Base-by-base conservation (phyloP, 148 eudicot genomes). In the Polygonum aviculare region DNA sequence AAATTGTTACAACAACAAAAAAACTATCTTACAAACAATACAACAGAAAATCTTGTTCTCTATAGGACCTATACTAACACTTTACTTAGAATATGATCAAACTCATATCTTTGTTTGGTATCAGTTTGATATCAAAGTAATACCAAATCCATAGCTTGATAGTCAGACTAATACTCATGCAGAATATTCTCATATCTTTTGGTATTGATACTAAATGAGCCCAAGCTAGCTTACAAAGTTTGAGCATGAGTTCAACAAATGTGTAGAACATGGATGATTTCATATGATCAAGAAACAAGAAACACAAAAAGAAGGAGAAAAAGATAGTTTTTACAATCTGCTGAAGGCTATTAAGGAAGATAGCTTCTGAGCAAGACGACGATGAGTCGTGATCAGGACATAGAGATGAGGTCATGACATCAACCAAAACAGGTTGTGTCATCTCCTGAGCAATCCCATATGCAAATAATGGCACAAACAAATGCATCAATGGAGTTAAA, bases 381-480 rank as follows among this genome's bases (percentile, higher is more conserved):
- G 41, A 39, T 3, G 31, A 26, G 31, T 82, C 65, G 39, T 49
- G 16, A 9, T 79, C 82, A 26, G 92, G 89, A 71, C 97, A 92
- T 48, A 92, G 88, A 57, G 97, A 89, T 36, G 76, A 76, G 63
- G 97, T 89, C 50, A 93, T 89, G 76, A 92, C 89, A 69, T 92
- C 97, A 40, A 90, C 93, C 21, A 92, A 85, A 7, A 90, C 92
- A 10, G 97, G 82, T 5, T 85, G 89, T 26, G 97, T 88, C 93
- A 92, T 92, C 73, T 90, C 93, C 70, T 88, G 90, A 38, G 97
- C 97, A 47, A 90, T 80, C 93, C 97, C 88, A 21, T 92, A 92
- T 8, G 88, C 76, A 44, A 84, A 88, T 4, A 92, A 80, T 22
- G 93, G 90, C 65, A 90, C 74, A 38, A 92, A 47, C 65, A 90